Percentiles rank a stretch among this genome's conserved stretches.
phyloP scores from a whole-genome alignment of 768 basidiomycete genomes.

The Tulasnella sp. region DNA sequence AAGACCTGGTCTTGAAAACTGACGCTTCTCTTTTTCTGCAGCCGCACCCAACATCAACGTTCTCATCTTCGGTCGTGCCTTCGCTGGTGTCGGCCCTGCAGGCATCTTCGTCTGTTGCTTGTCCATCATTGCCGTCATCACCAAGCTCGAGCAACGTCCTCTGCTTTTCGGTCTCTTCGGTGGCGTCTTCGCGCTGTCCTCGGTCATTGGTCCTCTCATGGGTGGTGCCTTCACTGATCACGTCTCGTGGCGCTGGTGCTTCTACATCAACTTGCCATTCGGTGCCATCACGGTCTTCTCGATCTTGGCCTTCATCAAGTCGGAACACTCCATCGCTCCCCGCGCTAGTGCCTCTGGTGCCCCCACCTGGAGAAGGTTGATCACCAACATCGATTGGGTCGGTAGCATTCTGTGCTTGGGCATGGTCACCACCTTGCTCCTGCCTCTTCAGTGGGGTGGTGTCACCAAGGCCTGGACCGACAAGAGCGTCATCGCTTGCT shows the following conservation, averaged over 20 bases:
- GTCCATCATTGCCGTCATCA: constrained; percentile 42
- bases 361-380: constrained; percentile 33
- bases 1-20: too few relatives aligned
- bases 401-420: constrained; percentile 46
- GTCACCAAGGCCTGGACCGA: constrained; percentile 48
- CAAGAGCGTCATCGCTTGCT: constrained; percentile 44
- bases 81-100: constrained; percentile 53
- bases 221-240: constrained; percentile 46
- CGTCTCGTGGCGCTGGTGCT: constrained; percentile 49
- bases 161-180: constrained; percentile 50
- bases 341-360: constrained; percentile 33
- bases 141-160: constrained; percentile 40
- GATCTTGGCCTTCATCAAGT: constrained; percentile 43
- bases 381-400: constrained; percentile 46
- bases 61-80: constrained; percentile 52
- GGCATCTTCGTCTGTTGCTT: constrained; percentile 44
- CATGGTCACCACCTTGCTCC: constrained; percentile 45
- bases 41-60: constrained; percentile 40
- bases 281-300: constrained; percentile 45
- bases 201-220: constrained; percentile 43
- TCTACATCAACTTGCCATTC: constrained; percentile 42
- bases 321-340: constrained; percentile 39
- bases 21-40: constrained; percentile 38
- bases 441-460: constrained; percentile 51
- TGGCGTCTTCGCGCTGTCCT: constrained; percentile 46